Evolutionary conservation across 192 early-diverging fungal species (phyloP).

Genomic region (Dissophora ornata): DNA sequence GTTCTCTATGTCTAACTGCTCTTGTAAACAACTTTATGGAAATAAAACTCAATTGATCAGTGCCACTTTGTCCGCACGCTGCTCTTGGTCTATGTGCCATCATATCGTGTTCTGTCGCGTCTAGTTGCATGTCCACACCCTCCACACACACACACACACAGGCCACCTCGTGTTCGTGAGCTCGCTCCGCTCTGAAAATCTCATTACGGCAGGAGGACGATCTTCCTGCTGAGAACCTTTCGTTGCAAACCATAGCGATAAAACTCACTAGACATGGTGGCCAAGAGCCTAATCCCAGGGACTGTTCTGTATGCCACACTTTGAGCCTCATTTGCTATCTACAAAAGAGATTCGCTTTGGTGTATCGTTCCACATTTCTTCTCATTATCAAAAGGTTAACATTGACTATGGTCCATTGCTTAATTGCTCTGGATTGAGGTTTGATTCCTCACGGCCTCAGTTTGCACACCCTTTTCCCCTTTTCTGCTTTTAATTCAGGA

Average conservation of each 20-base stretch:
- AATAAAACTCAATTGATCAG: no score
- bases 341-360: conserved; percentile 23
- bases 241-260: conserved; percentile 43
- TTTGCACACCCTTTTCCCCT: neutral
- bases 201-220: conserved; percentile 41
- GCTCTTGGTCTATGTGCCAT: no score
- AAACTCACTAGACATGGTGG: conserved; percentile 54
- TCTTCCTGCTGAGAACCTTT: conserved; percentile 48
- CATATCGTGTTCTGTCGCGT: no score
- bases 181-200: conserved; percentile 34
- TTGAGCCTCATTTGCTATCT: conserved; percentile 8
- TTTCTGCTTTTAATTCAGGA: neutral
- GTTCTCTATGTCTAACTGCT: neutral
- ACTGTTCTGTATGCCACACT: conserved; percentile 11
- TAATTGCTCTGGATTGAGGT: conserved; percentile 23
- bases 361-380: conserved; percentile 34
- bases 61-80: no score
- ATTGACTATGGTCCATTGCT: conserved; percentile 18
- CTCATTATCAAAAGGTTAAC: conserved; percentile 22
- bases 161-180: conserved; percentile 54
- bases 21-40: no score
- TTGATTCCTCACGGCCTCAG: conserved; percentile 39
- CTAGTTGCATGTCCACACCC: no score
- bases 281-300: conserved; percentile 48
- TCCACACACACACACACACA: conserved; percentile 2